phyloP scores from a whole-genome alignment of 768 basidiomycete species.

The Amanita thiersii region DNA sequence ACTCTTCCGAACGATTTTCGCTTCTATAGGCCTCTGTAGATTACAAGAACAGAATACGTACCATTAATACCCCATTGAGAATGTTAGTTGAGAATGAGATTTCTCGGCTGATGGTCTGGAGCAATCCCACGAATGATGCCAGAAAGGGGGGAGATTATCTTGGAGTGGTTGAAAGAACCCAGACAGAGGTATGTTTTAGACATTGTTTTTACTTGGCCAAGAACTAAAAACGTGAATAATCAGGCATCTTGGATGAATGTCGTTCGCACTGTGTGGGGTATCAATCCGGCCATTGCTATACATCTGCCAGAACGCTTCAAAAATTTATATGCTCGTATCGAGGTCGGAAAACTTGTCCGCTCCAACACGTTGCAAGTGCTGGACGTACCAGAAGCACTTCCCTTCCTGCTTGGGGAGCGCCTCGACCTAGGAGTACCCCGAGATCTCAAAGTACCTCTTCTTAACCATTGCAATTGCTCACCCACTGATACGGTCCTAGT shows the following conservation, averaged over 20 bases:
- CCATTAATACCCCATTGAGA: slow-evolving; percentile 65
- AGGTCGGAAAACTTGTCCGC: slow-evolving; percentile 70
- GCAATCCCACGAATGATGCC: slow-evolving; percentile 74
- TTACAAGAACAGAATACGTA: slow-evolving; percentile 53
- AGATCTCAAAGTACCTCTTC: slow-evolving; percentile 60
- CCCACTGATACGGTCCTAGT: slow-evolving; percentile 31
- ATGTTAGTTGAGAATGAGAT: slow-evolving; percentile 90
- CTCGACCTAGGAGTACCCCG: slow-evolving; percentile 48
- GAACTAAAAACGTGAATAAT: not conserved
- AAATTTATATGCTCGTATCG: slow-evolving; percentile 48
- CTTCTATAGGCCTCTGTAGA: slow-evolving; percentile 25
- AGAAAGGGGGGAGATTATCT: slow-evolving; percentile 59
- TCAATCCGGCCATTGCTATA: slow-evolving; percentile 77
- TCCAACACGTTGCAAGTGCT: slow-evolving; percentile 63
- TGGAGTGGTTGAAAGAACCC: slow-evolving; percentile 41
- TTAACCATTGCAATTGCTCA: not conserved
- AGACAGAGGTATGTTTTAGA: slow-evolving; percentile 45
- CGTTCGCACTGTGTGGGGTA: slow-evolving; percentile 70
- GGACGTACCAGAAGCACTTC: slow-evolving; percentile 73
- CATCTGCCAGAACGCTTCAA: slow-evolving; percentile 89
- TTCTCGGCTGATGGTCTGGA: slow-evolving; percentile 80
- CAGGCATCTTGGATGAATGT: slow-evolving; percentile 62
- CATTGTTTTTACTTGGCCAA: not conserved
- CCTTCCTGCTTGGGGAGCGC: slow-evolving; percentile 69
- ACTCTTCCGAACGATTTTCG: not conserved